A percentile compares a stretch with the other conserved stretches of the same genome.
Conservation (phyloP, 208 protist genomes). For the Wallacemonas sp. region DNA sequence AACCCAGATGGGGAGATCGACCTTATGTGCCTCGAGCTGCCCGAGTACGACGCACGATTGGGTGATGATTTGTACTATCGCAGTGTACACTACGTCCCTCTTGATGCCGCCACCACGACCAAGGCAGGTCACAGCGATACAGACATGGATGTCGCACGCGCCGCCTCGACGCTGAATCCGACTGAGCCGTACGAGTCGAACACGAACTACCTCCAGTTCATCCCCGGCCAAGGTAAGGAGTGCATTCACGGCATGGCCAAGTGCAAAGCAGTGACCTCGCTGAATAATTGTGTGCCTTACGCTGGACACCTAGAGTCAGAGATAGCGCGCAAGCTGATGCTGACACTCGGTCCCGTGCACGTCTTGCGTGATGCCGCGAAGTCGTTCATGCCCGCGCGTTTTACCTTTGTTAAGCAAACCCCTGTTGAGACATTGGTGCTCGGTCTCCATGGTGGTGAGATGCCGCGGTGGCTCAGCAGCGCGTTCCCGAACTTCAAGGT, state of each 20-base stretch:
- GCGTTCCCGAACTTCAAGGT: slow-evolving; percentile 86
- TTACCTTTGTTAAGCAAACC: slow-evolving; percentile 71
- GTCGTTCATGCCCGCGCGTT: slow-evolving; percentile 58
- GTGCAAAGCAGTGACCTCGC: slow-evolving; percentile 67
- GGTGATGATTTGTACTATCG: slow-evolving; percentile 84
- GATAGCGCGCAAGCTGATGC: slow-evolving; percentile 79
- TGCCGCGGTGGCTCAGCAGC: slow-evolving; percentile 79
- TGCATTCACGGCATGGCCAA: slow-evolving; percentile 86
- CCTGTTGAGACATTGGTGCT: slow-evolving; percentile 75
- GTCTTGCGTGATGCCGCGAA: slow-evolving; percentile 70
- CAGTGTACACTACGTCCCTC: slow-evolving; percentile 80
- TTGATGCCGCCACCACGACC: background rate
- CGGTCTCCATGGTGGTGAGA: slow-evolving; percentile 78
- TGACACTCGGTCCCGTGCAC: slow-evolving; percentile 81
- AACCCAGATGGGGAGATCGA: slow-evolving; percentile 44
- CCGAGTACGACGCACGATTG: slow-evolving; percentile 67
- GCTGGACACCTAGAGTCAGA: slow-evolving; percentile 77
- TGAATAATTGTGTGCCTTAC: slow-evolving; percentile 85
- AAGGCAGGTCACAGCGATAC: background rate
- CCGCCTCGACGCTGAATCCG: background rate
- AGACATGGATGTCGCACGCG: background rate
- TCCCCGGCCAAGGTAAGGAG: slow-evolving; percentile 60
- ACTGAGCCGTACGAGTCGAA: slow-evolving; percentile 17
- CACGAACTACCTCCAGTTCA: slow-evolving; percentile 63
- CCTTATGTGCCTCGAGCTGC: slow-evolving; percentile 78